Evolutionary conservation across 192 early-diverging fungal genomes (phyloP), one percentile per base, ranked within the genome.

Genomic region (Oehlia diaphana): DNA sequence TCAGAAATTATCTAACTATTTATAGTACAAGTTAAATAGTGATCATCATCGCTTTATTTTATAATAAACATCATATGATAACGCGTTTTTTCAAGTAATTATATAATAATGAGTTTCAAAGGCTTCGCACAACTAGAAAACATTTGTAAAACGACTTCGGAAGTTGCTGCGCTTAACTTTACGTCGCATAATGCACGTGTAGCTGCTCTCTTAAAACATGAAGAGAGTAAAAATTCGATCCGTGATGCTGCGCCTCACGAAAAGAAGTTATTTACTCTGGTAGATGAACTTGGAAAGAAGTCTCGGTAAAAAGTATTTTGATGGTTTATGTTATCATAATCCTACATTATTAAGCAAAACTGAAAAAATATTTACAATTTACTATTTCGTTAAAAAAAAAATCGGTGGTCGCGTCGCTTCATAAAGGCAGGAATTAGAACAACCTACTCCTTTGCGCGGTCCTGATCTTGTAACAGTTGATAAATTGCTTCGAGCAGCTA

Each of bases 231-330:
- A 71, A 39, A 33, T 13, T 31, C 21, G 19, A 21, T 79, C 39
- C 66, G 77, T n/a, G 77, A 79, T 26, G 77, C 77, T 62, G 28
- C 39, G 61, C 62, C 69, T 3, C 77, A 79, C 49, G 77, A 79
- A 49, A 16, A 49, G 28, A 79, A 79, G 53, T 39, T 79, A 26
- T 79, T 78, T 35, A 78, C 77, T 13, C 14, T 69, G 2, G 77
- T 68, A 2, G 77, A 78, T 23, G 77, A 79, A 39, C 61, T 39
- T 19, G 74, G 42, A 23, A 72, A 13, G 53, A 72, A 42, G 5
- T 28, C 71, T 26, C n/a, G 71, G 71, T 72, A 50, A 72, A 28
- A 12, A 28, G 23, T 5, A 39, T 28, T 50, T 72, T 72, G 9
- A 6, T 28, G 10, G 50, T 53, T 14, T 28, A 0, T 4, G 3